Evolutionary conservation across 176 grass and related monocot genomes (phyloP).

Genomic region (Dendrocalamus sinicus): DNA sequence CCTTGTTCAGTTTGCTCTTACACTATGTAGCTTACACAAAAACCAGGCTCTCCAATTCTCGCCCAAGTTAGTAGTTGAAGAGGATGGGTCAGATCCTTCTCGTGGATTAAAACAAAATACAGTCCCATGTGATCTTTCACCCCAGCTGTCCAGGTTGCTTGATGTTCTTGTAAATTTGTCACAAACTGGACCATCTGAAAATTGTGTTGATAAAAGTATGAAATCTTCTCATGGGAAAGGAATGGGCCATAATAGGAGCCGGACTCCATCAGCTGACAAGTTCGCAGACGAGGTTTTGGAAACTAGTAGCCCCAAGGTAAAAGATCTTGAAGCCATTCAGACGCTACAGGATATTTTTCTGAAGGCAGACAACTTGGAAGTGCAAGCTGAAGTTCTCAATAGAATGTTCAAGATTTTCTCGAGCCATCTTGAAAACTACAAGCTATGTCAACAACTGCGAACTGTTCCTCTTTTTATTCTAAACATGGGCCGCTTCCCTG

Average conservation of each 20-base stretch:
- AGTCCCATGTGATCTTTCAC: constrained; percentile 70
- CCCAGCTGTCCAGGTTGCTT: constrained; percentile 87
- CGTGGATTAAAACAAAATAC: constrained; percentile 58
- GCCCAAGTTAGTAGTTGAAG: constrained; percentile 45
- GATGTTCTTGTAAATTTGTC: constrained; percentile 98
- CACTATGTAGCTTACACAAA: constrained; percentile 89
- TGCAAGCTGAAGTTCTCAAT: constrained; percentile 97
- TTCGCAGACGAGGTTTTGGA: constrained; percentile 71
- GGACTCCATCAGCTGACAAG: constrained; percentile 75
- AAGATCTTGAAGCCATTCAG: constrained; percentile 99
- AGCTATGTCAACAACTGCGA: constrained; percentile 89
- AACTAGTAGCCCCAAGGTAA: constrained; percentile 85
- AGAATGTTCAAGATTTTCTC: constrained; percentile 99
- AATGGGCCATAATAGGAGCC: constrained; percentile 66
- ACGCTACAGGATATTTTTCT: constrained; percentile 99
- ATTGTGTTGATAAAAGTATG: constrained; percentile 57
- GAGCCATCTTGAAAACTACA: constrained; percentile 98
- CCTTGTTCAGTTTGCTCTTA: constrained; percentile 98
- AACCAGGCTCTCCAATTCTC: constrained; percentile 59
- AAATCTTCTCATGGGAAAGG: constrained; percentile 63
- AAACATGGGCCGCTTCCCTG: constrained; percentile 98
- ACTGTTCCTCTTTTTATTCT: constrained; percentile 97
- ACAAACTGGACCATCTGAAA: constrained; percentile 83
- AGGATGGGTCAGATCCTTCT: constrained; percentile 46
- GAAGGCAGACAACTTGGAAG: constrained; percentile 96